phyloP scores from a whole-genome alignment of 805 yeast species.

The Kodamaea hsintzibuensis region DNA sequence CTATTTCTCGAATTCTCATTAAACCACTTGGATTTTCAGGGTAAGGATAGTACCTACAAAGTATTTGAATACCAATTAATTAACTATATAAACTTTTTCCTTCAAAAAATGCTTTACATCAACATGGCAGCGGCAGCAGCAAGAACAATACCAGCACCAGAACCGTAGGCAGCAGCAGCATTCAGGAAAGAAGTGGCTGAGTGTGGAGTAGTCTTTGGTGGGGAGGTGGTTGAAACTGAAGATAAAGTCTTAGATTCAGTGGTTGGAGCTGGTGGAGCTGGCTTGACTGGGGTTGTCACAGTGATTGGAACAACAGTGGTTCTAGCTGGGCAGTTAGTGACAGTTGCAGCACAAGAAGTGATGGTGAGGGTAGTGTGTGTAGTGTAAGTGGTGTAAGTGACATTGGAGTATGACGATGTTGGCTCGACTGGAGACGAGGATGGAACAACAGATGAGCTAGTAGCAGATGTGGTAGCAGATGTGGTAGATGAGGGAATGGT shows the following conservation, averaged over 20 bases:
- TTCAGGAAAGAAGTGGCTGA: conserved; percentile 23
- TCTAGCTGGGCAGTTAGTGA: conserved; percentile 28
- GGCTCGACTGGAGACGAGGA: not conserved
- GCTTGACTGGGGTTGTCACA: conserved; percentile 7
- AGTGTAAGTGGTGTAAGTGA: conserved; percentile 8
- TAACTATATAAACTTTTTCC: not conserved
- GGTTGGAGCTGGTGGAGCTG: conserved; percentile 2
- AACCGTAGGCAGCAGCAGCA: conserved; percentile 16
- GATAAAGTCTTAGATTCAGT: not conserved
- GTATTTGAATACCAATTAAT: not conserved
- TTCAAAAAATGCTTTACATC: conserved; percentile 7
- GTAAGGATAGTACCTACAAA: not conserved
- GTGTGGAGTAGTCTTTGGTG: conserved; percentile 20
- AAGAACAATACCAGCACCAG: conserved; percentile 17
- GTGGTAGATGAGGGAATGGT: not conserved
- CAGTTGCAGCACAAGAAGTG: conserved; percentile 27
- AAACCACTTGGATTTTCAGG: too few relatives aligned
- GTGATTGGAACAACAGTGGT: conserved; percentile 11
- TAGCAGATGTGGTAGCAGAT: not conserved
- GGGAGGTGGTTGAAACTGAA: not conserved
- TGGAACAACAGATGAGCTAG: not conserved
- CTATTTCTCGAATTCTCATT: too few relatives aligned
- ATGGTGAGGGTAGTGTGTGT: conserved; percentile 26
- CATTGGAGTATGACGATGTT: conserved; percentile 1
- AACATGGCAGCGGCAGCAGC: conserved; percentile 17